Evolutionary conservation across 2,329 filamentous ascomycete genomes (phyloP), one percentile per base, ranked within the genome.

Genomic region (Metarhizium album): DNA sequence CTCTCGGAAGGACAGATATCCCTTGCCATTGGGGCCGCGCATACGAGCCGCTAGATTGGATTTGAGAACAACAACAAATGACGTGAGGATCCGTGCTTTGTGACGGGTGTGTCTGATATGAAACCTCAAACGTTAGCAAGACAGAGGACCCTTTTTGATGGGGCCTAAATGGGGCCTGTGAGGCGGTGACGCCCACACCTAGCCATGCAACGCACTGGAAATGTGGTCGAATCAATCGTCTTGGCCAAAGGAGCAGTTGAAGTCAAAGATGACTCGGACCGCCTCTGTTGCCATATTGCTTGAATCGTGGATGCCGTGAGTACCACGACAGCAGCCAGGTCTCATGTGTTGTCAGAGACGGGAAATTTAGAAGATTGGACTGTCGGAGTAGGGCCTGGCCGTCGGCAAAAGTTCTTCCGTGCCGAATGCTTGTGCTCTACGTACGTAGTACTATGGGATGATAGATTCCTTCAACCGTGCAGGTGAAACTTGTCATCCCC

Each of bases 121-220:
- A 75, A 74, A 74, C 71, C 59, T 58, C 61, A 66, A 59, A 61
- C 60, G 72, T 75, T 66, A 66, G 73, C 58, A 52, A 47, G 23
- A 47, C 53, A 52, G 46, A 52, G 31, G 42, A n/a, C n/a, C n/a
- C n/a, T 33, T 27, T 62, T 60, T 38, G 11, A n/a, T n/a, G 42
- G 23, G 24, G 14, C 3, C 8, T 1, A 47, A 42, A 9, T 46
- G 35, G 14, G 43, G 11, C 22, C 5, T 24, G 40, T 20, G 37
- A 40, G 18, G n/a, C 18, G 13, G 27, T 9, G 27, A 29, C 29
- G 33, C 33, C 33, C 33, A 35, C 33, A 14, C 33, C 33, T 16
- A 35, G 8, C 11, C 9, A 35, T 13, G 33, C 33, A 13, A 16
- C 33, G 11, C 33, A 35, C 16, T 8, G 33, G 33, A 35, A 14